These are phyloP conservation scores for Isochrysis galbana DNA, from an alignment of 78 protist species.

Conservation along the genomic window DNA sequence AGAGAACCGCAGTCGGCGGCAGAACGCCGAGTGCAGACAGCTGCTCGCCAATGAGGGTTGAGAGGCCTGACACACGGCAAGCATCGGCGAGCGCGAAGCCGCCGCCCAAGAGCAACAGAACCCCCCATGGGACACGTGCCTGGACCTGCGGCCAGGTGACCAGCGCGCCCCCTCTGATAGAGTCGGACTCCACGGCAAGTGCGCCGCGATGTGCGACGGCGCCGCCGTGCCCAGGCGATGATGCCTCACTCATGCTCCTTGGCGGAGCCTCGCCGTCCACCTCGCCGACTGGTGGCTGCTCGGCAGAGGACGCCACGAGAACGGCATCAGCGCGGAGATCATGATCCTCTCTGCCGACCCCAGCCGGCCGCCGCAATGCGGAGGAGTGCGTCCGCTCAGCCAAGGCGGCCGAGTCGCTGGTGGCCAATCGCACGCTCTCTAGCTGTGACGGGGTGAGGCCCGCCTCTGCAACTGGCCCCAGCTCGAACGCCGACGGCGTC, in stretches of 20 bases:
- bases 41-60: neutral
- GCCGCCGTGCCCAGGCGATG: neutral
- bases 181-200: neutral
- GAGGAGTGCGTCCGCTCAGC: too few species aligned
- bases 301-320: neutral
- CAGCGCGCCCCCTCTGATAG: neutral
- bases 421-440: too few species aligned
- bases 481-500: neutral
- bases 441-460: too few species aligned
- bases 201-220: neutral
- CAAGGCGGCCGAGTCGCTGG: too few species aligned
- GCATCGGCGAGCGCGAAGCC: constrained; percentile 53
- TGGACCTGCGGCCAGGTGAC: neutral
- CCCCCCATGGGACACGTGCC: constrained; percentile 2
- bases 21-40: neutral
- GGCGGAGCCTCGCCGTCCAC: too few species aligned
- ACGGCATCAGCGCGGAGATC: too few species aligned
- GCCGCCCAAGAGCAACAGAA: constrained; percentile 40
- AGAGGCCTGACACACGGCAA: neutral
- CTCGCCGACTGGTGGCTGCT: neutral
- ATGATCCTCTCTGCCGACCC: too few species aligned
- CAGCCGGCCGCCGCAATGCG: too few species aligned
- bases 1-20: neutral
- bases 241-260: too few species aligned
- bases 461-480: neutral